phyloP scores from a whole-genome alignment of 208 protist genomes.

The Novymonas esmeraldas region DNA sequence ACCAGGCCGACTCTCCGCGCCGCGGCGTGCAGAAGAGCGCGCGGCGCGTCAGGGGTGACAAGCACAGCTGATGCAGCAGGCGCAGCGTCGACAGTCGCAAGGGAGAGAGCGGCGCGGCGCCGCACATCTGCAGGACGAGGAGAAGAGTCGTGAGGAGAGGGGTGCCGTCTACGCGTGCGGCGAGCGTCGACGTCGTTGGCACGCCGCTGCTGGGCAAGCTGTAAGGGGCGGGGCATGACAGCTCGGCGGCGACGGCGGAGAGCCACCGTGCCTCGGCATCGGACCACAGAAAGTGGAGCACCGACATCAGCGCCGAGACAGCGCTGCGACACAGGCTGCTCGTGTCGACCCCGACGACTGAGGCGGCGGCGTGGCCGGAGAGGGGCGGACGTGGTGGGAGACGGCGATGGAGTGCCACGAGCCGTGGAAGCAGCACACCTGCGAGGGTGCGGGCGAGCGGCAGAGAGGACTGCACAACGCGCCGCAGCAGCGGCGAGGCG shows the following conservation, averaged over 20 bases:
- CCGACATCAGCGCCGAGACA: neutral
- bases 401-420: slow-evolving; percentile 6
- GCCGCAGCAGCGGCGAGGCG: slow-evolving; percentile 5
- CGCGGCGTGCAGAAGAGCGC: neutral
- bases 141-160: slow-evolving; percentile 2
- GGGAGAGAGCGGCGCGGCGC: neutral
- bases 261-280: slow-evolving; percentile 7
- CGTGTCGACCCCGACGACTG: too few relatives aligned
- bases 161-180: slow-evolving; percentile 4
- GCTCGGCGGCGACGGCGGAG: slow-evolving; percentile 2
- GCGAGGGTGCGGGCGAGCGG: slow-evolving; percentile 4
- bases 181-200: neutral
- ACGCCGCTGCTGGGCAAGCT: neutral
- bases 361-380: neutral
- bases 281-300: neutral
- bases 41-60: neutral
- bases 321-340: too few relatives aligned
- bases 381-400: slow-evolving; percentile 1
- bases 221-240: slow-evolving; percentile 10
- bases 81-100: slow-evolving; percentile 4
- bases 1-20: neutral
- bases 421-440: slow-evolving; percentile 8
- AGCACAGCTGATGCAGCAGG: slow-evolving; percentile 3
- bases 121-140: neutral
- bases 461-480: neutral